phyloP scores from a whole-genome alignment of 768 basidiomycete genomes.

The Trametes coccinea region DNA sequence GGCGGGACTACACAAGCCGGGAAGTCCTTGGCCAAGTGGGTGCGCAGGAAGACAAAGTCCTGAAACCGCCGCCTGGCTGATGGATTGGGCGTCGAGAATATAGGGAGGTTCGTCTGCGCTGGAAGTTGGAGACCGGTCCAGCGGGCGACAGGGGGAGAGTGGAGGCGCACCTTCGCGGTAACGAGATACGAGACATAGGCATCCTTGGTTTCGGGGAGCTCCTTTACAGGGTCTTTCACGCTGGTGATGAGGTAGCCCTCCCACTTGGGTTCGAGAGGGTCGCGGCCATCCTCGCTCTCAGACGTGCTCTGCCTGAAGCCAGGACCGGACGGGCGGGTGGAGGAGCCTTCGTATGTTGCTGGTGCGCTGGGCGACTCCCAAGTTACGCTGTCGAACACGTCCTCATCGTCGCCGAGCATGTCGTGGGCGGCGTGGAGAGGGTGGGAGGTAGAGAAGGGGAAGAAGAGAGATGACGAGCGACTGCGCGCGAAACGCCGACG shows the following conservation, averaged over 20 bases:
- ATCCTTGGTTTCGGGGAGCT: constrained; percentile 96
- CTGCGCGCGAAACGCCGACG: constrained; percentile 19
- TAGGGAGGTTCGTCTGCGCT: constrained; percentile 82
- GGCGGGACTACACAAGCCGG: constrained; percentile 98
- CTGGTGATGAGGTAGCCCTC: constrained; percentile 80
- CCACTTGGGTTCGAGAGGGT: constrained; percentile 85
- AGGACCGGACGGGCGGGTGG: constrained; percentile 51
- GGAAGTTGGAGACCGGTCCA: neutral
- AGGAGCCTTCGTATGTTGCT: constrained; percentile 42
- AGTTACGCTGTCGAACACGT: constrained; percentile 88
- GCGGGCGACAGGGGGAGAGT: constrained; percentile 10
- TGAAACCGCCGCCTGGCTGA: constrained; percentile 88
- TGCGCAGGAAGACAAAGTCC: constrained; percentile 93
- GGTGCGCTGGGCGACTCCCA: constrained; percentile 78
- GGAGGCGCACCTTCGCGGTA: constrained; percentile 68
- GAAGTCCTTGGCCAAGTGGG: constrained; percentile 87
- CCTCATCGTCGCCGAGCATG: constrained; percentile 87
- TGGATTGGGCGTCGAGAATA: constrained; percentile 75
- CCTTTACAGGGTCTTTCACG: constrained; percentile 93
- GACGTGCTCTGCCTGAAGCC: constrained; percentile 82
- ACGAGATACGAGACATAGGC: constrained; percentile 95
- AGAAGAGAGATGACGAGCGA: neutral
- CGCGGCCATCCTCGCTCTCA: constrained; percentile 61
- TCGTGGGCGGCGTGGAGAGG: neutral
- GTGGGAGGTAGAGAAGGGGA: neutral